Conservation (phyloP, 2,329 filamentous ascomycete genomes). For the Alternaria conjuncta region DNA sequence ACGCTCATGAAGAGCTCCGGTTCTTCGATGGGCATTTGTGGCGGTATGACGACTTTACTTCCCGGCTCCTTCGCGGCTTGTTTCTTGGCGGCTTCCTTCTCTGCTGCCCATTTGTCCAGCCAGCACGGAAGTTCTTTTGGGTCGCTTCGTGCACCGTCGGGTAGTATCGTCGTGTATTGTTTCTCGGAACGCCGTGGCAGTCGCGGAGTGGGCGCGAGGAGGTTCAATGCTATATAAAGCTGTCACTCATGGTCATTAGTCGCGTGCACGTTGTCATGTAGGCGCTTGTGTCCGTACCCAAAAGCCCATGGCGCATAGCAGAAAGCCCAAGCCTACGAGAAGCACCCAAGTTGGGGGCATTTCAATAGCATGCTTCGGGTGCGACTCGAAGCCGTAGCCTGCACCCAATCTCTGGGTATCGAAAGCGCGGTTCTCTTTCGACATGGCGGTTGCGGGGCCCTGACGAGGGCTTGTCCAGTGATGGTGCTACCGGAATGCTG, state of each 20-base stretch:
- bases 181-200: conserved; percentile 78
- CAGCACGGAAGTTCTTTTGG: conserved; percentile 77
- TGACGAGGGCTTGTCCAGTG: conserved; percentile 13
- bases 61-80: conserved; percentile 33
- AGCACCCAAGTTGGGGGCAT: conserved; percentile 45
- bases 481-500: conserved; percentile 25
- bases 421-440: conserved; percentile 34
- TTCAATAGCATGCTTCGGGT: conserved; percentile 27
- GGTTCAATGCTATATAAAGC: conserved; percentile 72
- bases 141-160: conserved; percentile 64
- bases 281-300: conserved; percentile 31
- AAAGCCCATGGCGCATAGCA: conserved; percentile 32
- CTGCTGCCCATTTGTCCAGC: conserved; percentile 76
- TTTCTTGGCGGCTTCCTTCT: conserved; percentile 56
- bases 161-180: conserved; percentile 77
- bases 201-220: conserved; percentile 83
- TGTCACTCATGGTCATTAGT: conserved; percentile 38
- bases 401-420: conserved; percentile 27
- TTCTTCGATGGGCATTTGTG: conserved; percentile 68
- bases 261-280: not conserved
- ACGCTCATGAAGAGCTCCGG: conserved; percentile 87
- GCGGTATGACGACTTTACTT: conserved; percentile 27
- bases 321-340: conserved; percentile 30
- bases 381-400: conserved; percentile 39
- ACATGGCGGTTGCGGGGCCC: conserved; percentile 21